Base-by-base conservation (phyloP, 805 yeast genomes). In the Metschnikowia koreensis region DNA sequence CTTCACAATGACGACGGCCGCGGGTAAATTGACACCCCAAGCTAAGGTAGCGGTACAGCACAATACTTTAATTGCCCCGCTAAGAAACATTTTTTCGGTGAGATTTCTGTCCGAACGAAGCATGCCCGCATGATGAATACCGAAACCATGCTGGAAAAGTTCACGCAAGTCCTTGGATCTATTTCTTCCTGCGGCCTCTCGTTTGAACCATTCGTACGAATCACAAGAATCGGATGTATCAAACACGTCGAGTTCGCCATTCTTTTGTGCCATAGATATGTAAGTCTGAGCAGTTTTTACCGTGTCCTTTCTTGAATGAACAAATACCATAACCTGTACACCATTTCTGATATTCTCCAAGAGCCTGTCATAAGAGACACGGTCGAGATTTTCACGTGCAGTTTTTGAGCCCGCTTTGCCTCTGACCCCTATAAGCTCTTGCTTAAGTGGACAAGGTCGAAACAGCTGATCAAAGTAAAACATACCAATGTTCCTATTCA, bases 11-110 rank as follows among this genome's bases (percentile, higher is more conserved):
- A 94, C 99, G 39, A 91, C 97, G 1, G 97, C 97, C 7, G 99
- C 99, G 1, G 99, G 99, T 53, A 94, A 75, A 65, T 94, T 94
- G 16, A 94, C 98, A 80, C 99, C 99, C 99, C 99, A 94, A 0
- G 99, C 99, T 52, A 94, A 80, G 0, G 99, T 94, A 0, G 99
- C 96, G 2, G 99, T 94, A 78, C 97, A 91, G 62, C 96, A 87
- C 15, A 94, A 72, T 0, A 94, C 98, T 53, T 86, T 88, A 56
- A 94, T 86, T 0, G 91, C 87, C 40, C 99, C 98, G 31, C 77
- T 73, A 31, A 84, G 75, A 65, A 94, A 94, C 86, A 93, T 81
- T 63, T 84, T 86, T 62, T 96, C 99, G 0, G 96, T 86, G 47
- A 91, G 65, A 62, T 91, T 92, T 63, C 99, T 81, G 63, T 94